Base-by-base conservation (phyloP, 495 filamentous ascomycete species). In the Penicillium parvum region DNA sequence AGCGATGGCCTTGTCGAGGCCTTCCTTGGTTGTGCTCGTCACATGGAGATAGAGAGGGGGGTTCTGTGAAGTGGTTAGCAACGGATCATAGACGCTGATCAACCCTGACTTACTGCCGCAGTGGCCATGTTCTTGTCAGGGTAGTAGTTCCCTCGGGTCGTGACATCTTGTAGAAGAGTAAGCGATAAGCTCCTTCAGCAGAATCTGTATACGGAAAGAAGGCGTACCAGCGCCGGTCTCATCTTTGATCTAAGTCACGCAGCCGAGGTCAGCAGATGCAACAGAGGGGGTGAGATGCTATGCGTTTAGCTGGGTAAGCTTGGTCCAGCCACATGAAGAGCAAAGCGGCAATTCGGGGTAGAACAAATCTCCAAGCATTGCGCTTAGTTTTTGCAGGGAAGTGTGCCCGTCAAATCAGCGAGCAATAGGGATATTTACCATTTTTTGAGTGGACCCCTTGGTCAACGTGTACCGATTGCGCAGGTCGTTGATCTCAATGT, bases 171-270 rank as follows among this genome's bases (percentile, higher is more conserved):
- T 67, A 61, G 78, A 58, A 62, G 76, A 58, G 62, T 60, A 53
- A 59, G 54, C 65, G 42, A 83, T 85, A 71, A 85, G 79, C 73
- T 71, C 70, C 59, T 61, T 69, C 75, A 65, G 62, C 65, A 75
- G 54, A 30, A 60, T 29, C 45, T 56, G 59, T 40, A 58, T 66
- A 63, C 78, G 68, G 50, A 33, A 60, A 75, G 66, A 63, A 73
- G 77, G 84, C 92, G 83, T 98, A 98, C 92, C 92, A 76, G 92
- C 91, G 82, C 92, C 92, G 85, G 92, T 96, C 61, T 96, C 86
- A 74, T 97, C 90, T 86, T 96, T 95, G 55, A 98, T 98, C 92
- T 98, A 96, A 86, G 63, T 81, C 86, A 92, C 79, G 85, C 78
- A 85, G 71, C 67, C 65, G 78, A 84, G 81, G 92, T 98, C 84